Evolutionary conservation across 2,329 filamentous ascomycete species (phyloP), one percentile per base, ranked within the genome.

Genomic region (Aureobasidium pullulans): DNA sequence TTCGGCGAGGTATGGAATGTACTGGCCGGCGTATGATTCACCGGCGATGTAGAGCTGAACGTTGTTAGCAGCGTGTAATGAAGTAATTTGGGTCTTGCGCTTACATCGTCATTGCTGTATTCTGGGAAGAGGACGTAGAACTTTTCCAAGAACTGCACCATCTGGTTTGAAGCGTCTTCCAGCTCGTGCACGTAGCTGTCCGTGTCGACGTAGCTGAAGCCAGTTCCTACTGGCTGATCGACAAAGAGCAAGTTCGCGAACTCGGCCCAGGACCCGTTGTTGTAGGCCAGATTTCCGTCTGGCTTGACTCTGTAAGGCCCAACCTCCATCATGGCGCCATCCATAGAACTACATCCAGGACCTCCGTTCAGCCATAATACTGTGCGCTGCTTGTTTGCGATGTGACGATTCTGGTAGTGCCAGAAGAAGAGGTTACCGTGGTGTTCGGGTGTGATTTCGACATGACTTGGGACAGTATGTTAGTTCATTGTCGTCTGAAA

Each of bases 351-450:
- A 75, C 94, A 99, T 31, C 95, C 94, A 1, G 94, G 94, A 0
- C 94, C 95, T 57, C 94, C 95, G 71, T 99, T 99, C 60, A 99
- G 77, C 94, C 95, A 99, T 69, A 99, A 86, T 10, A 99, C 88
- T 2, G 92, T 96, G 60, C 94, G 84, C 72, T 94, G 89, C 67
- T 83, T 84, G 71, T 97, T 89, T 60, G 91, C 93, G 66, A 99
- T 96, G 73, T 99, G 94, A 66, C 89, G 84, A 71, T 97, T 97
- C 71, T 96, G 85, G 71, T 89, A 96, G 70, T 96, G 90, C 94
- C 94, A 99, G 79, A 99, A 99, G 80, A 97, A 99, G 16, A 99
- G 77, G 73, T 97, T 96, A 66, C 90, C 93, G 71, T 97, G 90
- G 72, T 88, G 83, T 65, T 90, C 86, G 19, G 88, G 83, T 36